Base-by-base conservation (phyloP, 2,329 filamentous ascomycete genomes). In the Fusarium bulbicola region DNA sequence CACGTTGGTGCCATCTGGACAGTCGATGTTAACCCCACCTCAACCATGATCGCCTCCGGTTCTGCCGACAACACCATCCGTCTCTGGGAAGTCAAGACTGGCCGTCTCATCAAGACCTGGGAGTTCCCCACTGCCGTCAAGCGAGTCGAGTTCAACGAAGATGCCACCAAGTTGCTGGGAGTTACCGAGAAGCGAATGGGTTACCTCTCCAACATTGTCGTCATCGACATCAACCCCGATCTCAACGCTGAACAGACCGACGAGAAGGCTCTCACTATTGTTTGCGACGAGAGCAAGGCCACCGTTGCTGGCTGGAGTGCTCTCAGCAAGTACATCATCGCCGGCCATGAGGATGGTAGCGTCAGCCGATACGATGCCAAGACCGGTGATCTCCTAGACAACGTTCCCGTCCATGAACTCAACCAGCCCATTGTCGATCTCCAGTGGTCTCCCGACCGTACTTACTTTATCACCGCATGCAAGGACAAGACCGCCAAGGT, bases 161-260 rank as follows among this genome's bases (percentile, higher is more conserved):
- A 99, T 84, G 96, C 95, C 80, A 92, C 90, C 80, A 91, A 93
- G 85, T 88, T 99, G 79, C 87, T 99, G 75, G 95, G 94, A 73
- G 95, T 99, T 73, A 99, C 96, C 60, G 96, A 99, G 88, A 97
- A 98, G 92, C 94, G 96, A 80, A 97, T 97, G 91, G 96, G 96
- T 77, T 95, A 94, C 85, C 88, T 98, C 75, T 94, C 94, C 81
- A 97, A 95, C 77, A 98, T 99, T 80, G 92, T 95, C 72, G 95
- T 98, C 74, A 89, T 97, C 81, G 93, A 97, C 82, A 93, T 99
- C 88, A 92, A 91, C 83, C 90, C 92, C 75, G 95, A 97, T 81
- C 89, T 93, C 73, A 87, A 95, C 73, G 94, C 92, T 72, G 90
- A 94, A 82, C 96, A 99, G 88, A 90, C 87, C 76, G 91, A 95